Evolutionary conservation across 2,329 filamentous ascomycete genomes (phyloP), one percentile per base, ranked within the genome.

Genomic region (Claviceps sp.): DNA sequence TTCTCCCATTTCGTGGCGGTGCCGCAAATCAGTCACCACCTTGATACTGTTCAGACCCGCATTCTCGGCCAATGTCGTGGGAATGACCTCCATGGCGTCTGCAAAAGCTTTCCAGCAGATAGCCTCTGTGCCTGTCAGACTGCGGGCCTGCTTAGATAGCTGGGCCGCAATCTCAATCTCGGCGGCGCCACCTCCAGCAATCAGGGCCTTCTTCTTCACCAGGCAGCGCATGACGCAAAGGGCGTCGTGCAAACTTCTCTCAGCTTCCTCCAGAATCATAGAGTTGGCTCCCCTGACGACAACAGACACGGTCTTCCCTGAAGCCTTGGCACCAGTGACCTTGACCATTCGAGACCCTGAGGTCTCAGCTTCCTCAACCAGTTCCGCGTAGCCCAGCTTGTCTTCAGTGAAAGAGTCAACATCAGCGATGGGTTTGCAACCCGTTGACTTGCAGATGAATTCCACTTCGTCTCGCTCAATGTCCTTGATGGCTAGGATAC

Each of bases 51-150:
- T 98, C 57, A 98, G 76, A 48, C 93, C 93, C 0, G 93, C 93
- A 62, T 98, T 98, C 73, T 98, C 93, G 0, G 93, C 94, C 60
- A 98, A 76, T 1, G 93, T 98, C 37, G 91, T 96, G 14, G 94
- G 93, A 51, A 98, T 87, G 43, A 98, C 88, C 72, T 98, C 93
- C 74, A 98, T 85, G 7, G 93, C 93, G 58, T 98, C 91, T 1
- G 94, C 93, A 65, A 98, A 98, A 0, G 91, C 91, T 74, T 96
- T 97, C 88, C 88, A 98, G 80, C 93, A 98, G 65, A 97, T 96
- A 41, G 89, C 83, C 69, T 98, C 93, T 5, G 93, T 96, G 55
- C 94, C 94, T 0, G 84, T 84, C 55, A 96, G 76, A 61, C 84
- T 82, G 59, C 90, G 86, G 8, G 91, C 82, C 64, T 87, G 85